phyloP scores from a whole-genome alignment of 2,329 filamentous ascomycete genomes.

The Fusarium brevicatenulatum region DNA sequence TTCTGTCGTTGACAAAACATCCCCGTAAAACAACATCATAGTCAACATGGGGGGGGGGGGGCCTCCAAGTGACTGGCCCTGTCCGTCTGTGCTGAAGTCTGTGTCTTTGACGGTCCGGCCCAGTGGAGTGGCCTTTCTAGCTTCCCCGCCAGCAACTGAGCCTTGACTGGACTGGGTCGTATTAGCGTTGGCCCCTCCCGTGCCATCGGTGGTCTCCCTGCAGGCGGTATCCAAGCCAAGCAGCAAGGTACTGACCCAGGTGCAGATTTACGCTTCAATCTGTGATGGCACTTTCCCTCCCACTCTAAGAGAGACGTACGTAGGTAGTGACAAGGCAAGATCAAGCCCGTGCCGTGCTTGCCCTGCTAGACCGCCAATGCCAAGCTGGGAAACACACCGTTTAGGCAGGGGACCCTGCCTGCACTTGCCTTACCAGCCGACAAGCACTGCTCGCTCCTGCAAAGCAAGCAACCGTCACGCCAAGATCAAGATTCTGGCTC shows the following conservation, averaged over 20 bases:
- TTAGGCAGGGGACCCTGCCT: slow-evolving; percentile 23
- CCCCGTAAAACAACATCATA: slow-evolving; percentile 27
- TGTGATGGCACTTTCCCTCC: slow-evolving; percentile 27
- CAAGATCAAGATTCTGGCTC: slow-evolving; percentile 36
- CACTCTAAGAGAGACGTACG: neutral
- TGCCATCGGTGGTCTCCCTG: slow-evolving; percentile 22
- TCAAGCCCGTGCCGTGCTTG: slow-evolving; percentile 26
- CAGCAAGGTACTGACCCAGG: slow-evolving; percentile 8
- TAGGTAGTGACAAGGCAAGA: neutral
- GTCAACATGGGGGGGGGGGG: slow-evolving; percentile 10
- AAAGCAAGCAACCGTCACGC: slow-evolving; percentile 33
- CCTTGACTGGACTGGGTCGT: slow-evolving; percentile 11
- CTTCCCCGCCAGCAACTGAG: slow-evolving; percentile 8
- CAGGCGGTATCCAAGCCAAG: slow-evolving; percentile 11
- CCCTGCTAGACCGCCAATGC: slow-evolving; percentile 37
- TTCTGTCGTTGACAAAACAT: slow-evolving; percentile 18
- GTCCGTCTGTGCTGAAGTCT: neutral
- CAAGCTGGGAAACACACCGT: slow-evolving; percentile 16
- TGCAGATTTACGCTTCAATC: slow-evolving; percentile 26
- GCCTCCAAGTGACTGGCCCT: slow-evolving; percentile 5
- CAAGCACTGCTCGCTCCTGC: slow-evolving; percentile 25
- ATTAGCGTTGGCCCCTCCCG: slow-evolving; percentile 37
- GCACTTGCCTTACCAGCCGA: slow-evolving; percentile 26
- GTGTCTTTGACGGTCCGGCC: slow-evolving; percentile 23
- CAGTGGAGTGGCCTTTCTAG: slow-evolving; percentile 21